phyloP scores from a whole-genome alignment of 345 rosid genomes.

The Arabis hirsuta region DNA sequence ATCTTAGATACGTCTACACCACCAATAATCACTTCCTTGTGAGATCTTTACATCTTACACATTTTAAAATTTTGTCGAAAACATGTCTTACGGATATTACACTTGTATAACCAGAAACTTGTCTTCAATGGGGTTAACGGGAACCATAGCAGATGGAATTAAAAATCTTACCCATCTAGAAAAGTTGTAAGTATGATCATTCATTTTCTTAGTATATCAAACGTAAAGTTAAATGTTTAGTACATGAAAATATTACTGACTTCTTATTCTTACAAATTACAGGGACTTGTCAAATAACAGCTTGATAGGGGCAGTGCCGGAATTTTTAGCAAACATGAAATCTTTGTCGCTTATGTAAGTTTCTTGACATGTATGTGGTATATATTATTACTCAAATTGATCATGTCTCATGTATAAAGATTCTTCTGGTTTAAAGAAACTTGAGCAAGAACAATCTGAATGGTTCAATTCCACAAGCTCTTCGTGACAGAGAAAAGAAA shows the following conservation, averaged over 20 bases:
- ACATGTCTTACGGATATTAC: background rate
- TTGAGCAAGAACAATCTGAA: constrained; percentile 44
- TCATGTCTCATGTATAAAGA: background rate
- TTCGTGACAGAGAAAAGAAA: constrained; percentile 31
- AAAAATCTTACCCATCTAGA: constrained; percentile 40
- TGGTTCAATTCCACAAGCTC: constrained; percentile 45
- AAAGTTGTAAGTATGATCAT: constrained; percentile 45
- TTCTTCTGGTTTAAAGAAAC: constrained; percentile 33
- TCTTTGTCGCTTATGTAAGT: constrained; percentile 52
- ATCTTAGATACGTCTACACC: too few species aligned
- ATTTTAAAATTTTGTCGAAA: background rate
- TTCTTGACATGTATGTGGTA: background rate
- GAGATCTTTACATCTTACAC: background rate
- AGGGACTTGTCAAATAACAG: constrained; percentile 65
- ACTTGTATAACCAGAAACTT: constrained; percentile 37
- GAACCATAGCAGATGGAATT: constrained; percentile 38
- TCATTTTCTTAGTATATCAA: background rate
- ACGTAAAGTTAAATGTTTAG: too few species aligned
- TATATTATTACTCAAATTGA: background rate
- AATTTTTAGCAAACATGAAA: constrained; percentile 47
- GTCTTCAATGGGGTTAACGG: constrained; percentile 45
- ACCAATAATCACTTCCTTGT: constrained; percentile 43
- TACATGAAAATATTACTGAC: background rate
- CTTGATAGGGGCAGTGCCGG: constrained; percentile 50
- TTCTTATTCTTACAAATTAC: constrained; percentile 12